Evolutionary conservation across 208 protist species (phyloP).

Genomic region (Wallacemonas rigidus): DNA sequence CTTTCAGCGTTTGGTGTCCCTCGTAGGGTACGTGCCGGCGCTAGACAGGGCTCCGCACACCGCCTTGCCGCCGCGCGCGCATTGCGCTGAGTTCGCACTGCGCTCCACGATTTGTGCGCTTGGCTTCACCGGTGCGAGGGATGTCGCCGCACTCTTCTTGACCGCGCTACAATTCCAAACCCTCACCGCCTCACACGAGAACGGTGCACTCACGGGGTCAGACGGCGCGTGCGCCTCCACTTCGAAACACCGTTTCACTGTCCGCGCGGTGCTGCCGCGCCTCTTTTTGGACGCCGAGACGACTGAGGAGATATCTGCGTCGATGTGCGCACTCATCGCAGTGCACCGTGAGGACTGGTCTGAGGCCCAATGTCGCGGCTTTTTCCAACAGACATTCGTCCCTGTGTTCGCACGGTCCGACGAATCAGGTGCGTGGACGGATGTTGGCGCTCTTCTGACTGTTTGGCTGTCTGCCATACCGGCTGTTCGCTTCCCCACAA

Average conservation of each 20-base stretch:
- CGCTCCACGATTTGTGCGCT: constrained; percentile 5
- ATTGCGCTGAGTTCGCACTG: constrained; percentile 1
- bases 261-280: not conserved
- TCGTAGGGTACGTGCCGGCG: not conserved
- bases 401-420: not conserved
- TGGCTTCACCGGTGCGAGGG: not conserved
- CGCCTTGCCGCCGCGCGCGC: not conserved
- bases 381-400: not conserved
- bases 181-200: not conserved
- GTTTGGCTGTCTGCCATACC: constrained; percentile 3
- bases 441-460: not conserved
- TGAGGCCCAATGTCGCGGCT: not conserved
- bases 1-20: constrained; percentile 2
- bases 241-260: not conserved
- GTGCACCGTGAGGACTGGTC: not conserved
- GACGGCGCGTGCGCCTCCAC: too few species aligned
- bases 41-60: not conserved
- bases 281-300: not conserved
- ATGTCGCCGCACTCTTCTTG: not conserved
- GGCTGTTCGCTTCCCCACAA: not conserved
- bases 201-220: too few species aligned
- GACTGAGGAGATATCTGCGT: not conserved
- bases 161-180: not conserved
- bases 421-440: not conserved
- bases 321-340: not conserved